These are phyloP conservation scores for Delonix regia DNA, from an alignment of 306 rosid genomes.

Conservation along the genomic window DNA sequence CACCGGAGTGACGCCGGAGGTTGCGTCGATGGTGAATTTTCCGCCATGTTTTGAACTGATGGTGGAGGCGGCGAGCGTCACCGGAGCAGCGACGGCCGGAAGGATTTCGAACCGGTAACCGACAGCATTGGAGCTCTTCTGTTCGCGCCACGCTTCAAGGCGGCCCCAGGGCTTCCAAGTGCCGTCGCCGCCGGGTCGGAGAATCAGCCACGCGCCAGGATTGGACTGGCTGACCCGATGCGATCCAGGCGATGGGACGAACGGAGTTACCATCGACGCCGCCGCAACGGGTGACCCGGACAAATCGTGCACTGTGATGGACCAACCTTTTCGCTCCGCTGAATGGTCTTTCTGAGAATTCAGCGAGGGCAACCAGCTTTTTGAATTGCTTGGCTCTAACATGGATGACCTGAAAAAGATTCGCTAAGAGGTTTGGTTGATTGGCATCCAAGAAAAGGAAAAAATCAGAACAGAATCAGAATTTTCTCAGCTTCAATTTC, in stretches of 20 bases:
- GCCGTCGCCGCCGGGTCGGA: conserved; percentile 51
- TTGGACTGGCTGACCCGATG: conserved; percentile 53
- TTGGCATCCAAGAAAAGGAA: neutral
- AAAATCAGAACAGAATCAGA: neutral
- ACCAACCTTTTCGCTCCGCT: conserved; percentile 54
- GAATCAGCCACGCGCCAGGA: conserved; percentile 56
- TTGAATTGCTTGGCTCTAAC: conserved; percentile 12
- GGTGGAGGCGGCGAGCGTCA: conserved; percentile 41
- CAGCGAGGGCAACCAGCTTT: conserved; percentile 7
- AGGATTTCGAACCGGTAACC: conserved; percentile 52
- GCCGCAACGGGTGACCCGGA: conserved; percentile 56
- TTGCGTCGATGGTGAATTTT: conserved; percentile 44
- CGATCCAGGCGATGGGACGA: conserved; percentile 54
- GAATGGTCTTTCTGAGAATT: conserved; percentile 3
- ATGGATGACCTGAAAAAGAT: neutral
- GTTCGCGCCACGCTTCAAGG: conserved; percentile 54
- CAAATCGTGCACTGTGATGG: conserved; percentile 50
- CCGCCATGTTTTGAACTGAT: conserved; percentile 47
- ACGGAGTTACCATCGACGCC: conserved; percentile 44
- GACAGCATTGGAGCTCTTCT: conserved; percentile 33
- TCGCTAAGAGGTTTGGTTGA: neutral
- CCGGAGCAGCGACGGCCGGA: conserved; percentile 44
- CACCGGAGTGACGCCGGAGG: conserved; percentile 44
- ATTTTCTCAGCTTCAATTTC: neutral
- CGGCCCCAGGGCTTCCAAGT: conserved; percentile 64